Conservation (phyloP, 352 stramenopile genomes). For the Pythium sukuiense region DNA sequence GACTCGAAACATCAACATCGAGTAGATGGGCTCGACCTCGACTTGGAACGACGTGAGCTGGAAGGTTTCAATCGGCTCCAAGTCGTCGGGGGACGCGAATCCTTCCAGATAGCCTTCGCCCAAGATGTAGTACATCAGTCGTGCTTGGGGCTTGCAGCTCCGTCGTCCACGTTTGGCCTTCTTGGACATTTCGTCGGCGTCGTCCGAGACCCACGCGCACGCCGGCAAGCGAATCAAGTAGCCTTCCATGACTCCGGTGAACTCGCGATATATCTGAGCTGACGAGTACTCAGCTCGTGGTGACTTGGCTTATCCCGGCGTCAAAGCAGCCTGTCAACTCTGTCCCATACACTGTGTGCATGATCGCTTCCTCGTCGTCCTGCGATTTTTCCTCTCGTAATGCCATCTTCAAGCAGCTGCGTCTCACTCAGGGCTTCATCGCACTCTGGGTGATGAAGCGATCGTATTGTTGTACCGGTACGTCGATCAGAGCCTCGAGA, state of each 20-base stretch:
- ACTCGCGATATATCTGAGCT: neutral
- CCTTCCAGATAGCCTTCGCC: constrained; percentile 62
- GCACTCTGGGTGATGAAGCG: neutral
- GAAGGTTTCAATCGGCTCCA: constrained; percentile 51
- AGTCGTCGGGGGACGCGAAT: constrained; percentile 40
- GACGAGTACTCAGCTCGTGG: neutral
- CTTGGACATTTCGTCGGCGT: constrained; percentile 6
- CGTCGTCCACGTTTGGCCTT: constrained; percentile 24
- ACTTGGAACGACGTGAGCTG: constrained; percentile 60
- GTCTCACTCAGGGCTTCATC: constrained; percentile 11
- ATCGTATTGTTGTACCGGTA: too few species aligned
- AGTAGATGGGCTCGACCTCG: constrained; percentile 64
- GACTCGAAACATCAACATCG: constrained; percentile 65
- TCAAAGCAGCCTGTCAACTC: neutral
- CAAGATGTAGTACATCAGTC: constrained; percentile 65
- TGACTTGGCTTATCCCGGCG: neutral
- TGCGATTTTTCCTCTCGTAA: neutral
- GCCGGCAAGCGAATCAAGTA: constrained; percentile 69
- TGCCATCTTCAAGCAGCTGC: constrained; percentile 5
- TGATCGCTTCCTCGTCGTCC: constrained; percentile 2
- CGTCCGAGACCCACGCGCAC: constrained; percentile 18
- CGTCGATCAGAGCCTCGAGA: neutral
- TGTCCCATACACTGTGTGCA: neutral
- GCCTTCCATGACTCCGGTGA: constrained; percentile 52
- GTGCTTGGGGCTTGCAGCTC: constrained; percentile 28